These are phyloP conservation scores for Potentilla sterilis DNA, from an alignment of 306 rosid species.

Conservation along the genomic window DNA sequence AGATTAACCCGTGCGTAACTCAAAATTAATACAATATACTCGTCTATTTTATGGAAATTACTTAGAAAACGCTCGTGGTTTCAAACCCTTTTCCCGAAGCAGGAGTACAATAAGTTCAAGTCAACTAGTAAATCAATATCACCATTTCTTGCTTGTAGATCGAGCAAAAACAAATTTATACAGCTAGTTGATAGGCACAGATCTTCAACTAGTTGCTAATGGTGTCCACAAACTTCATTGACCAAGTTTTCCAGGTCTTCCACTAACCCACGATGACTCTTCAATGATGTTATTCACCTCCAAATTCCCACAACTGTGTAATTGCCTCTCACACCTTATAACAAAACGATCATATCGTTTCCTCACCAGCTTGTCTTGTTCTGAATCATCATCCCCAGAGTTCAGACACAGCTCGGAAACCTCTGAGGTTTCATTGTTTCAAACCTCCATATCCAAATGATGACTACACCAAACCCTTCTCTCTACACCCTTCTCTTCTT, in stretches of 20 bases:
- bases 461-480: constrained; percentile 22
- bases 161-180: background rate
- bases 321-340: background rate
- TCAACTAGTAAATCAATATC: background rate
- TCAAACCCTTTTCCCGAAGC: background rate
- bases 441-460: constrained; percentile 27
- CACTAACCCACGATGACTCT: background rate
- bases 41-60: background rate
- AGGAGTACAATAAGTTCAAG: background rate
- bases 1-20: background rate
- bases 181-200: background rate
- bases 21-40: background rate
- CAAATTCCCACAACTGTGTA: background rate
- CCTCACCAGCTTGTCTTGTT: background rate
- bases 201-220: background rate
- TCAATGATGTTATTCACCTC: background rate
- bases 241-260: background rate
- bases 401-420: background rate
- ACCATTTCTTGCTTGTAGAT: background rate
- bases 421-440: background rate
- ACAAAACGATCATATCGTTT: background rate
- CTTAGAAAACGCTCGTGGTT: background rate
- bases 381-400: background rate
- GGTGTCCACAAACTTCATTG: background rate
- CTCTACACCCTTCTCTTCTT: constrained; percentile 20